These are phyloP conservation scores for Wickerhamiella australiensis DNA, from an alignment of 805 yeast species.

Conservation along the genomic window DNA sequence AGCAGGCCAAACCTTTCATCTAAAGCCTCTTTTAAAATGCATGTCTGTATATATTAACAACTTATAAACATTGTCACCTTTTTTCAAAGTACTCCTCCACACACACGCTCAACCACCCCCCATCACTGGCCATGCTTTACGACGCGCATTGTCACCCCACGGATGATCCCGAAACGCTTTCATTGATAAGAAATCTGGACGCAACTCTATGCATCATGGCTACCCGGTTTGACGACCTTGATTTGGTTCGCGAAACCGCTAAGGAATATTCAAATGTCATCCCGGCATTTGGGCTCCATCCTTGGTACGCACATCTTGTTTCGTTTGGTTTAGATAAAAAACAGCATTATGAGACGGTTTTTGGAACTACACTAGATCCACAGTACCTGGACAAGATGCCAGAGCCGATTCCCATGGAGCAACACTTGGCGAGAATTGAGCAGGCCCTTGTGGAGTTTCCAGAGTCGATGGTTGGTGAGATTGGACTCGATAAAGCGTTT, in stretches of 20 bases:
- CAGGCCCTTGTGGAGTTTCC: constrained; percentile 26
- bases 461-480: constrained; percentile 61
- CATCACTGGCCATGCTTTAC: constrained; percentile 18
- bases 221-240: constrained; percentile 29
- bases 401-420: constrained; percentile 39
- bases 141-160: constrained; percentile 35
- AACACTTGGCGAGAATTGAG: constrained; percentile 30
- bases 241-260: constrained; percentile 25
- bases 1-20: background rate
- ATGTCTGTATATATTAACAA: background rate
- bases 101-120: too few species aligned
- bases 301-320: constrained; percentile 76
- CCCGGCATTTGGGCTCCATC: constrained; percentile 56
- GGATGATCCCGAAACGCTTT: constrained; percentile 23
- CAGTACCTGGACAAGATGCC: constrained; percentile 43
- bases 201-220: constrained; percentile 28
- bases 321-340: constrained; percentile 24
- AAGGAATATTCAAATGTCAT: constrained; percentile 24
- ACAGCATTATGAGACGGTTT: constrained; percentile 45
- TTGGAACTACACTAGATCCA: constrained; percentile 32
- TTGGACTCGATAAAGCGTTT: constrained; percentile 77
- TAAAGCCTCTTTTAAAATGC: background rate
- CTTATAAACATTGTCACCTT: too few species aligned
- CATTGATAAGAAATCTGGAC: constrained; percentile 15
- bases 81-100: too few species aligned